phyloP scores from a whole-genome alignment of 306 rosid genomes.

The Castanea mollissima region DNA sequence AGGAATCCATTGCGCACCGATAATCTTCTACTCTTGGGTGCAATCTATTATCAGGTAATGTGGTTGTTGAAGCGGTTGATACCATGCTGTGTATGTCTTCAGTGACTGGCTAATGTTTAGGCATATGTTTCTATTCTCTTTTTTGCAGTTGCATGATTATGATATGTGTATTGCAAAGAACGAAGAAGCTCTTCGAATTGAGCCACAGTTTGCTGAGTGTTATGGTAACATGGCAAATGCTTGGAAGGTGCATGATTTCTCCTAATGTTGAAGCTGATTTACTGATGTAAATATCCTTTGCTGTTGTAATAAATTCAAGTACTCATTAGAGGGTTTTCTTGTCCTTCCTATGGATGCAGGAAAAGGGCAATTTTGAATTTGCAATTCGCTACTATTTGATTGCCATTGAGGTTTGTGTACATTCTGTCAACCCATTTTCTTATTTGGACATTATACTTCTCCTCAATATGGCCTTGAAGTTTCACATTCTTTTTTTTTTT shows the following conservation, averaged over 20 bases:
- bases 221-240: slow-evolving; percentile 99
- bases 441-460: background rate
- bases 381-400: slow-evolving; percentile 72
- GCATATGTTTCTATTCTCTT: background rate
- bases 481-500: background rate
- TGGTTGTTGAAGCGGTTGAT: too few species aligned
- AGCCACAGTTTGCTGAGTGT: slow-evolving; percentile 93
- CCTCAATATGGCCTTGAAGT: too few species aligned
- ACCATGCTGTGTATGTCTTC: too few species aligned
- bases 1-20: slow-evolving; percentile 83
- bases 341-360: slow-evolving; percentile 27
- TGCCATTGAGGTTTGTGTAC: slow-evolving; percentile 80
- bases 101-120: too few species aligned
- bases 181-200: slow-evolving; percentile 87
- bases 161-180: slow-evolving; percentile 91
- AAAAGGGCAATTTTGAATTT: slow-evolving; percentile 57
- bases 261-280: too few species aligned
- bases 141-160: slow-evolving; percentile 80
- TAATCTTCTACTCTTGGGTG: slow-evolving; percentile 90
- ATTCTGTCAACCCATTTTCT: background rate
- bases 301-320: background rate
- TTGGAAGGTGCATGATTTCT: slow-evolving; percentile 61
- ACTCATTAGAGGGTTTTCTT: background rate
- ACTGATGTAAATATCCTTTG: background rate
- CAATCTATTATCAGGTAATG: slow-evolving; percentile 87